phyloP scores from a whole-genome alignment of 306 rosid species.

The Cucurbita argyrosperma region DNA sequence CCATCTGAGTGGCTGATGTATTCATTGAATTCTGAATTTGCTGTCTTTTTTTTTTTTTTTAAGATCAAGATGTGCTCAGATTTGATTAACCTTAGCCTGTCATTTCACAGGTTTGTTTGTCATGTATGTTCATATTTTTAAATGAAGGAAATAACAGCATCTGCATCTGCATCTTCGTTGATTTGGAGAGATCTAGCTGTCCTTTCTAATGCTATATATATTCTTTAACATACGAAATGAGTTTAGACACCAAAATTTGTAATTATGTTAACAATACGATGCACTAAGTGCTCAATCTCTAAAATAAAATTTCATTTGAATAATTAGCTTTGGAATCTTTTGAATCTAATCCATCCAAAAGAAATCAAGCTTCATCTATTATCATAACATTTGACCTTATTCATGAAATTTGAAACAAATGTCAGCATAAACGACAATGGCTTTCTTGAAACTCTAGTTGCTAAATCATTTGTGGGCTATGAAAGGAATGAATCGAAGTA shows the following conservation, averaged over 20 bases:
- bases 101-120: background rate
- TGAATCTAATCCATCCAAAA: background rate
- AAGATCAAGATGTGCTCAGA: background rate
- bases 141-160: no score
- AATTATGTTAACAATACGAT: background rate
- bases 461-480: background rate
- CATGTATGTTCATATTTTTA: background rate
- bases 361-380: background rate
- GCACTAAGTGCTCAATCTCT: background rate
- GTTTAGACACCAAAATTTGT: background rate
- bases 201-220: no score
- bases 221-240: background rate
- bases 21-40: background rate
- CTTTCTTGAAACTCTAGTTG: background rate
- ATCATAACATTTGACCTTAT: no score
- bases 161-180: background rate
- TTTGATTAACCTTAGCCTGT: background rate
- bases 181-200: background rate
- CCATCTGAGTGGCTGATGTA: background rate
- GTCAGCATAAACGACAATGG: no score
- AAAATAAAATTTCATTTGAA: background rate
- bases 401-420: no score
- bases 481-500: background rate
- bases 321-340: background rate
- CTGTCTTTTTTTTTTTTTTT: background rate